phyloP scores from a whole-genome alignment of 2,329 filamentous ascomycete genomes.

The Stachybotrys elegans region DNA sequence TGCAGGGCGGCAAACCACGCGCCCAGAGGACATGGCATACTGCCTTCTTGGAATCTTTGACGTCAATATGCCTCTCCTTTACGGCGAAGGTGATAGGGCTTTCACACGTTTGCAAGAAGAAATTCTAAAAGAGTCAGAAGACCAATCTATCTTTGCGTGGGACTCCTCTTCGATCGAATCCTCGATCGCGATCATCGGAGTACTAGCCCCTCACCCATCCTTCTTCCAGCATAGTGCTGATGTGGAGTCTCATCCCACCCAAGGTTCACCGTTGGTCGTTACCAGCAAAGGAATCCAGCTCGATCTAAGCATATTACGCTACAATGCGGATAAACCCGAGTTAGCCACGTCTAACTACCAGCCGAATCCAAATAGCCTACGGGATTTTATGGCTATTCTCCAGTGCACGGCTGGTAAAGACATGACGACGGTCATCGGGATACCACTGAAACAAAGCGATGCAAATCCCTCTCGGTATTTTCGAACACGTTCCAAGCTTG shows the following conservation, averaged over 20 bases:
- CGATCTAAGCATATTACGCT: too few species aligned
- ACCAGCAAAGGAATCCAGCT: constrained; percentile 14
- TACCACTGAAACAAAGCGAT: too few species aligned
- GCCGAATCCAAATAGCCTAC: too few species aligned
- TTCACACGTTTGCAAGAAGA: constrained; percentile 20
- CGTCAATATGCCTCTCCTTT: constrained; percentile 15
- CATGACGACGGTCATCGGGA: too few species aligned
- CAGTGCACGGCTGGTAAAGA: too few species aligned
- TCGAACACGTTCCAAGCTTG: too few species aligned
- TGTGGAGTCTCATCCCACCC: constrained; percentile 7
- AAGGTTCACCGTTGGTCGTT: constrained; percentile 7
- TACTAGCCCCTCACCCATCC: constrained; percentile 9
- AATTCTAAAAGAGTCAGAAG: constrained; percentile 14
- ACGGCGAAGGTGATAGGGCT: constrained; percentile 14
- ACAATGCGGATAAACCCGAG: too few species aligned
- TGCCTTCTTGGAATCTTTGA: constrained; percentile 16
- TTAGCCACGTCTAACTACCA: too few species aligned
- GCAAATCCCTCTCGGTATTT: too few species aligned
- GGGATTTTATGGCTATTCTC: too few species aligned
- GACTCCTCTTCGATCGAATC: constrained; percentile 8
- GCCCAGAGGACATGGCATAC: constrained; percentile 15
- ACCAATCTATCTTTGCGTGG: constrained; percentile 17
- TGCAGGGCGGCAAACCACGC: constrained; percentile 11
- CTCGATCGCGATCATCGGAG: constrained; percentile 8
- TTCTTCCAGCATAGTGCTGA: constrained; percentile 8